Percentiles rank a stretch among this genome's conserved stretches.
phyloP scores from a whole-genome alignment of 1,139 yeast genomes.

The Magnusiomyces ingens region DNA sequence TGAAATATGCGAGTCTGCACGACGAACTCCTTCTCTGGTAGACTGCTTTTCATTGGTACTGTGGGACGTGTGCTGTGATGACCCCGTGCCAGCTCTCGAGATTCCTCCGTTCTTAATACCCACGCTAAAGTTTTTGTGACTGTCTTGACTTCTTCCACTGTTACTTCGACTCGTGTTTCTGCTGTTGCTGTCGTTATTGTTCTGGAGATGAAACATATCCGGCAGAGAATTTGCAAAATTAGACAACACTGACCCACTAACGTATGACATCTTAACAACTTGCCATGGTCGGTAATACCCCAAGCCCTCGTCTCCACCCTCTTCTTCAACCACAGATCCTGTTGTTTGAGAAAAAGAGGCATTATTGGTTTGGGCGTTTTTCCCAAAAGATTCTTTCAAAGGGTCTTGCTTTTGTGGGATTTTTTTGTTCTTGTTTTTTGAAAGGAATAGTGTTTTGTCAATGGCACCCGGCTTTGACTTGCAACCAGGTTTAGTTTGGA shows the following conservation, averaged over 20 bases:
- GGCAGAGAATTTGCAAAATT: not conserved
- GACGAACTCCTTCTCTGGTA: not conserved
- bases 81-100: no score
- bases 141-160: not conserved
- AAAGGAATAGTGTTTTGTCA: not conserved
- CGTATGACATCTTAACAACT: constrained; percentile 4
- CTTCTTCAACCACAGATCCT: not conserved
- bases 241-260: not conserved
- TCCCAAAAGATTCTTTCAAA: not conserved
- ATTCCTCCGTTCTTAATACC: no score
- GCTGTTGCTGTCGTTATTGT: not conserved
- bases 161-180: not conserved
- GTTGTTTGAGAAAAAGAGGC: not conserved
- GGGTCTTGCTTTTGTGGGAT: no score
- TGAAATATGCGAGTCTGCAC: constrained; percentile 1
- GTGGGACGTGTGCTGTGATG: no score
- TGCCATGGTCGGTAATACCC: constrained; percentile 4
- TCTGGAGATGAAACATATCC: not conserved
- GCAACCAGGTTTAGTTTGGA: not conserved
- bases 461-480: not conserved
- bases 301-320: no score
- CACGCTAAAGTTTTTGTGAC: not conserved
- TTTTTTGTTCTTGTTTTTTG: not conserved
- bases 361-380: not conserved
- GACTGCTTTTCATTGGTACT: not conserved